Conservation (phyloP, 2,329 filamentous ascomycete species). For the Pestalotiopsis sp. region DNA sequence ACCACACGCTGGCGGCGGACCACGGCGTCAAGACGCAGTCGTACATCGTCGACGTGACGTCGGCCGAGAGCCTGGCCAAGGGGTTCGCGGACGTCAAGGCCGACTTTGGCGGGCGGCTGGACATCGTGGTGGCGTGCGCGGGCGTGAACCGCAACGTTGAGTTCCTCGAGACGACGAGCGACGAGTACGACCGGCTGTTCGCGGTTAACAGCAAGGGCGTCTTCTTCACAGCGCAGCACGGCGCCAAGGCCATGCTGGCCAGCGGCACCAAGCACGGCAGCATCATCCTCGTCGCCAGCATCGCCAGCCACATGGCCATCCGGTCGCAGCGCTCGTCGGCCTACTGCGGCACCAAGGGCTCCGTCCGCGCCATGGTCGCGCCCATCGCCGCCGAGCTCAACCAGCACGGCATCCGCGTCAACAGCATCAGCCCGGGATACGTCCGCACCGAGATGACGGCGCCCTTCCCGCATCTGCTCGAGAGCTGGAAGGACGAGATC, state of each 20-base stretch:
- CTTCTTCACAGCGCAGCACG: constrained; percentile 48
- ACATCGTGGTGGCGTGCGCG: constrained; percentile 46
- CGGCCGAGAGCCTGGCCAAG: constrained; percentile 25
- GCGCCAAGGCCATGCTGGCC: constrained; percentile 51
- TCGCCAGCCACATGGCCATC: constrained; percentile 53
- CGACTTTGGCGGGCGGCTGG: constrained; percentile 35
- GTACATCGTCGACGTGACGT: constrained; percentile 43
- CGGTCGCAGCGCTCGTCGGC: constrained; percentile 47
- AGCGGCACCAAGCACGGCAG: constrained; percentile 52
- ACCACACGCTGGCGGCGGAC: constrained; percentile 40
- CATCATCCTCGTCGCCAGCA: constrained; percentile 55
- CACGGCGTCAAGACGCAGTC: constrained; percentile 41
- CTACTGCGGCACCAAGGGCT: constrained; percentile 49
- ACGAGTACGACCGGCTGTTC: constrained; percentile 41
- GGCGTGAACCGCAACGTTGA: constrained; percentile 45
- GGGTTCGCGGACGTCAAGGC: constrained; percentile 31
- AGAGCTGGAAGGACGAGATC: constrained; percentile 63
- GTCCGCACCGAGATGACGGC: constrained; percentile 72
- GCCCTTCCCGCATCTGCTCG: constrained; percentile 49
- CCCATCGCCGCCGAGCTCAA: constrained; percentile 47
- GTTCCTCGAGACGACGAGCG: constrained; percentile 45
- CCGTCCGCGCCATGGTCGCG: constrained; percentile 46
- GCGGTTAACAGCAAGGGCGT: constrained; percentile 45
- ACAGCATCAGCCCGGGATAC: constrained; percentile 76
- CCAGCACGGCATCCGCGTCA: constrained; percentile 46